Evolutionary conservation across 192 early-diverging fungal genomes (phyloP).

Genomic region (Dimargaris verticillata): DNA sequence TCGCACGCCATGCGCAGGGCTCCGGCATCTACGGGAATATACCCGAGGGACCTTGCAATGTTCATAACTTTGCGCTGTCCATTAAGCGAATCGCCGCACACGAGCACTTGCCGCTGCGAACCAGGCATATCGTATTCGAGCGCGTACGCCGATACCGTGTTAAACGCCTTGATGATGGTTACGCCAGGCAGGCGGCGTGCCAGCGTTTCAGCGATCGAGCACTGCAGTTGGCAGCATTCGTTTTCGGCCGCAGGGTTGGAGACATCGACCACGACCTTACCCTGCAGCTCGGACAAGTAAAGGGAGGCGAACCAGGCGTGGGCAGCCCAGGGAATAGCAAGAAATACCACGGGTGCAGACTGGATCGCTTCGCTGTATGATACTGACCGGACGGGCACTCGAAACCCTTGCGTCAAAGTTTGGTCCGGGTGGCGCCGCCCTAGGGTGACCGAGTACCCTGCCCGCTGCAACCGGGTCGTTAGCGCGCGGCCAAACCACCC

Average conservation of each 20-base stretch:
- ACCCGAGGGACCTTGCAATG: conserved; percentile 4
- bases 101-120: neutral
- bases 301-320: neutral
- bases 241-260: conserved; percentile 2
- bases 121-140: neutral
- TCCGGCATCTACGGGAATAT: conserved; percentile 3
- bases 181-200: neutral
- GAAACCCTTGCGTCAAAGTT: neutral
- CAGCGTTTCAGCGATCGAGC: conserved; percentile 3
- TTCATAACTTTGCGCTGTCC: conserved; percentile 9
- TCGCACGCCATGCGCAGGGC: conserved; percentile 7
- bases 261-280: conserved; percentile 9
- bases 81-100: conserved; percentile 1
- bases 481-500: conserved; percentile 11
- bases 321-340: neutral
- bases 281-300: neutral
- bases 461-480: neutral
- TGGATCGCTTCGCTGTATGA: conserved; percentile 7
- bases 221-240: no score
- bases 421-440: neutral
- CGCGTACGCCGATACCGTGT: conserved; percentile 9
- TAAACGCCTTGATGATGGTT: conserved; percentile 2
- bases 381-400: neutral
- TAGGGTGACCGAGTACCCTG: conserved; percentile 2
- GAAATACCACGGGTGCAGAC: conserved; percentile 2